Percentiles rank a stretch among this genome's conserved stretches.
These are phyloP conservation scores for Cladophialophora carrionii DNA, from an alignment of 2,329 filamentous ascomycete species.

Conservation along the genomic window DNA sequence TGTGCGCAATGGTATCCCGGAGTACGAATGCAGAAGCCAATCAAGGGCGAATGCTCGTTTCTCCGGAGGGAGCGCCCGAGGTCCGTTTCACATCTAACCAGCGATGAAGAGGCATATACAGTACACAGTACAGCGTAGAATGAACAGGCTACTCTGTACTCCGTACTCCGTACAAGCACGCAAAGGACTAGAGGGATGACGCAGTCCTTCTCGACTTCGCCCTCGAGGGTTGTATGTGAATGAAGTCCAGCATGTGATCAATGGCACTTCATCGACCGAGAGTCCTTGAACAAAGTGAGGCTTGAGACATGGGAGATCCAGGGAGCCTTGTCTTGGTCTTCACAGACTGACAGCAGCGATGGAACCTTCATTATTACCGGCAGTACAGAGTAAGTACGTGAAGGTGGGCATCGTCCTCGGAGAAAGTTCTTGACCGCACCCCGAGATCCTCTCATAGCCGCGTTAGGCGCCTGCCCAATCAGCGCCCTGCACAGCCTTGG, in stretches of 20 bases:
- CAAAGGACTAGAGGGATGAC: not conserved
- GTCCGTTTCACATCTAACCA: constrained; percentile 1
- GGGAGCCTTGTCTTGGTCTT: not conserved
- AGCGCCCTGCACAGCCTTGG: not conserved
- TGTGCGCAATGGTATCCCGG: constrained; percentile 5
- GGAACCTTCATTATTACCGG: not conserved
- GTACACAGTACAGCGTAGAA: not conserved
- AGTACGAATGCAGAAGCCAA: not conserved
- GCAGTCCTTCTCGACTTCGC: constrained; percentile 1
- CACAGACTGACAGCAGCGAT: not conserved
- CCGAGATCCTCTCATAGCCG: constrained; percentile 1
- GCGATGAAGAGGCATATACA: not conserved
- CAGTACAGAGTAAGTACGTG: not conserved
- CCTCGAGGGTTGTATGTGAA: not conserved
- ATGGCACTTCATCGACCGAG: not conserved
- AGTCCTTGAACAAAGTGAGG: not conserved
- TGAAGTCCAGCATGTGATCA: not conserved
- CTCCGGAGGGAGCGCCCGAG: not conserved
- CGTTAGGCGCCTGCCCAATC: constrained; percentile 18
- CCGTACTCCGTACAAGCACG: not conserved
- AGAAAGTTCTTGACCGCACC: not conserved
- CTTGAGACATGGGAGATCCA: not conserved
- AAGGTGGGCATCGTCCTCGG: too few species aligned
- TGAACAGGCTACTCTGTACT: not conserved
- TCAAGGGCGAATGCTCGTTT: not conserved